Percentiles rank a stretch among this genome's conserved stretches.
phyloP scores from a whole-genome alignment of 139 green algal genomes.

The Yamagishiella unicocca region DNA sequence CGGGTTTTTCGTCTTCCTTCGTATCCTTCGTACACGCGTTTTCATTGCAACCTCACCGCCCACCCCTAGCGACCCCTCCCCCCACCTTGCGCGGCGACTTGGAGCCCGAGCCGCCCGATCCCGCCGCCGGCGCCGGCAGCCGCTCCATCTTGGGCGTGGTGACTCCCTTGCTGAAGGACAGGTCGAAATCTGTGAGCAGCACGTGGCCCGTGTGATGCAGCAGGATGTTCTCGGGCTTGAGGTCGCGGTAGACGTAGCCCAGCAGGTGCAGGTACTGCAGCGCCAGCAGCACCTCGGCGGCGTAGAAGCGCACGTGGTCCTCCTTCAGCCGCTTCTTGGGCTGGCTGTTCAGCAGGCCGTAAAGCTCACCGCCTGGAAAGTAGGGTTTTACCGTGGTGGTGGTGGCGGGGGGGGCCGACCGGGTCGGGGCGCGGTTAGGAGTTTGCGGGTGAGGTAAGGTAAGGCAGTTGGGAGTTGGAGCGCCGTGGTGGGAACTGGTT shows the following conservation, averaged over 20 bases:
- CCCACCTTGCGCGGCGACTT: conserved; percentile 32
- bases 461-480: background rate
- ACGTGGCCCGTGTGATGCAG: conserved; percentile 91
- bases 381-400: no score
- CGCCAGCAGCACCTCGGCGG: conserved; percentile 93
- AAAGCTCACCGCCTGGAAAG: conserved; percentile 80
- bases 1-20: no score
- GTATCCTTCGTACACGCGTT: background rate
- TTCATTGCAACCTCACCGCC: background rate
- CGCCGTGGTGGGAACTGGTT: background rate
- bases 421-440: background rate
- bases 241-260: conserved; percentile 96
- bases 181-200: conserved; percentile 98
- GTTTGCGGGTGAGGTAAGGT: background rate
- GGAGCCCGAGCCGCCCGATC: background rate
- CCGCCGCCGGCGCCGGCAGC: background rate
- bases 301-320: conserved; percentile 90
- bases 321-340: conserved; percentile 84
- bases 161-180: conserved; percentile 81
- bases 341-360: conserved; percentile 72
- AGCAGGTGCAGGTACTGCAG: conserved; percentile 98
- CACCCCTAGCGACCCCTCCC: background rate
- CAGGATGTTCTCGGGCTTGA: conserved; percentile 99
- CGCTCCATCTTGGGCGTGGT: conserved; percentile 65
- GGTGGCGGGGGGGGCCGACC: background rate